Evolutionary conservation across 257 asterid species (phyloP), one percentile per base, ranked within the genome.

Genomic region (Cordia subcordata): DNA sequence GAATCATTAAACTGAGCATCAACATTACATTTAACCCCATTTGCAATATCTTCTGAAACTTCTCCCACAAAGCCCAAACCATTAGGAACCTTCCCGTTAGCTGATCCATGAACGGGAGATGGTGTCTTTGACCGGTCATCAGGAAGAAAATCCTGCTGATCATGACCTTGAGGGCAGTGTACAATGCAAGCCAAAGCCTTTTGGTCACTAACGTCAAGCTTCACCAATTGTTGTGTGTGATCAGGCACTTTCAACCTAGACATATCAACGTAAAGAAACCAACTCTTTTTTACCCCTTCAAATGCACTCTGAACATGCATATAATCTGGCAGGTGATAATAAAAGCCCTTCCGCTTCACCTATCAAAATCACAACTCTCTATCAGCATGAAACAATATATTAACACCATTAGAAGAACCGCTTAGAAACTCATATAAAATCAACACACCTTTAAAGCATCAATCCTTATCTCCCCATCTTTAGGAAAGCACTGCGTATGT

Each of bases 261-360:
- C 62, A 66, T 82, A 61, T 77, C 85, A 13, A 68, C 85, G 18
- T 73, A 73, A 23, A 87, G 81, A 69, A 65, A 72, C 86, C 86
- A 81, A 44, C 42, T 63, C 15, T 59, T 53, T 21, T 77, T 61
- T 14, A 27, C 58, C 56, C 76, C 80, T 4, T 58, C 73, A 69
- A 83, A 85, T 1, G 72, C 89, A 65, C 75, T 70, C 65, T 60
- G 55, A 21, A 90, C 73, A 58, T 68, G 74, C 89, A 90, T 79
- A 46, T 54, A 39, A 40, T 87, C 95, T 0, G 94, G 79, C 23
- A 90, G 71, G 65, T 74, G 77, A 74, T 90, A 90, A 53, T 75
- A 80, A 13, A 46, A 57, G 10, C 79, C 70, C 51, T 58, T 72
- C 13, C 83, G 84, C 65, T 75, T 76, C 18, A 79, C 89, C 97